Percentiles rank a stretch among this genome's conserved stretches.
Evolutionary conservation across 2,329 filamentous ascomycete genomes (phyloP).

Genomic region (Fusarium anguioides): DNA sequence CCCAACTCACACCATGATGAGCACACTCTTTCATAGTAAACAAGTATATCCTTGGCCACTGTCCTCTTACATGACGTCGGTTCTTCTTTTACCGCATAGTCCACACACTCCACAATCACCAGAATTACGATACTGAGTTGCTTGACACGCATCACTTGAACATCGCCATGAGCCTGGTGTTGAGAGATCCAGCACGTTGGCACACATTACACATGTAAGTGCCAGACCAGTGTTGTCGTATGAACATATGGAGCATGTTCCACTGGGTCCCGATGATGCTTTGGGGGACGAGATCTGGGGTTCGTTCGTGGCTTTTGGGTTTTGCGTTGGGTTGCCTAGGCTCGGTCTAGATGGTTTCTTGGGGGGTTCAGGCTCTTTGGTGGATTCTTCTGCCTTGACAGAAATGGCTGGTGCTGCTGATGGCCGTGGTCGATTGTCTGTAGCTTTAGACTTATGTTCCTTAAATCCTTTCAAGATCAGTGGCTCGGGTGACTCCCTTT

Average conservation of each 20-base stretch:
- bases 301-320: neutral
- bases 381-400: slow-evolving; percentile 34
- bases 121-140: slow-evolving; percentile 72
- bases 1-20: neutral
- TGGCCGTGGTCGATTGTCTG: neutral
- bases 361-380: neutral
- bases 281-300: neutral
- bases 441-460: neutral
- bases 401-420: neutral
- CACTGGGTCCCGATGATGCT: neutral
- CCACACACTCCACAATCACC: slow-evolving; percentile 77
- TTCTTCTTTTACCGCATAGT: slow-evolving; percentile 67
- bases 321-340: neutral
- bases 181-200: slow-evolving; percentile 72
- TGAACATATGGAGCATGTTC: slow-evolving; percentile 73
- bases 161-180: slow-evolving; percentile 74
- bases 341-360: neutral
- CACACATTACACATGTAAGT: slow-evolving; percentile 74
- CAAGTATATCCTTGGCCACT: neutral
- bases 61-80: neutral
- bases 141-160: slow-evolving; percentile 63
- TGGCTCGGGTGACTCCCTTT: slow-evolving; percentile 32
- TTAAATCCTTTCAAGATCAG: neutral
- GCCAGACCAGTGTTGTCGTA: slow-evolving; percentile 66
- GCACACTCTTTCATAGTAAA: neutral